A percentile compares a stretch with the other conserved stretches of the same genome.
These are phyloP conservation scores for Ophiostoma quercus DNA, from an alignment of 2,329 filamentous ascomycete genomes.

Conservation along the genomic window DNA sequence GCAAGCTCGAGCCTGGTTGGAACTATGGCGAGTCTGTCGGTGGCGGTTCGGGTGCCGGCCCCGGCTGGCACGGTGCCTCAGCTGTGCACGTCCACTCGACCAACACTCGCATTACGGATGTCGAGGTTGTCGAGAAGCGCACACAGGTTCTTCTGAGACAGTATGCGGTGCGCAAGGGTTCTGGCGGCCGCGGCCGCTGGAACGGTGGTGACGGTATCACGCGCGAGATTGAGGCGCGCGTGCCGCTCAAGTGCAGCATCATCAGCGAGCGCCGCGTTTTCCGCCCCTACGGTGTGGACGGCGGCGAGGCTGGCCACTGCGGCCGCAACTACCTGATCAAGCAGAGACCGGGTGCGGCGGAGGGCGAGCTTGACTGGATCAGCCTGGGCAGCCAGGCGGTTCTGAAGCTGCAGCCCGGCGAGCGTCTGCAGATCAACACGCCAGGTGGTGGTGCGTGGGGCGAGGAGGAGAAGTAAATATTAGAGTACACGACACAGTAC, in stretches of 20 bases:
- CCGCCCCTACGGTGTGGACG: slow-evolving; percentile 36
- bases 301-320: slow-evolving; percentile 30
- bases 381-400: slow-evolving; percentile 13
- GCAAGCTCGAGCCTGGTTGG: slow-evolving; percentile 27
- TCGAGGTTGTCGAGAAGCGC: slow-evolving; percentile 36
- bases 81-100: slow-evolving; percentile 34
- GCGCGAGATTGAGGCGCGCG: slow-evolving; percentile 36
- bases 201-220: slow-evolving; percentile 35
- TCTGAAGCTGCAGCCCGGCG: slow-evolving; percentile 9
- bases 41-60: slow-evolving; percentile 35
- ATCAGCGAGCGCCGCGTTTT: slow-evolving; percentile 37
- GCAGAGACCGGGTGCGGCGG: slow-evolving; percentile 7
- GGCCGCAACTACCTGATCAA: slow-evolving; percentile 27
- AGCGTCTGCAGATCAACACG: slow-evolving; percentile 53
- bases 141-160: slow-evolving; percentile 34
- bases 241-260: slow-evolving; percentile 35
- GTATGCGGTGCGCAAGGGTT: slow-evolving; percentile 32
- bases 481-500: neutral
- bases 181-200: slow-evolving; percentile 33
- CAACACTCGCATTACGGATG: slow-evolving; percentile 35
- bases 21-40: slow-evolving; percentile 36
- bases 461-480: slow-evolving; percentile 15
- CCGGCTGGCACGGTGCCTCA: slow-evolving; percentile 32
- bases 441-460: slow-evolving; percentile 61
- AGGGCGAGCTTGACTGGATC: slow-evolving; percentile 41